Evolutionary conservation across 495 filamentous ascomycete species (phyloP).

Genomic region (Rhizodiscina lignyota): DNA sequence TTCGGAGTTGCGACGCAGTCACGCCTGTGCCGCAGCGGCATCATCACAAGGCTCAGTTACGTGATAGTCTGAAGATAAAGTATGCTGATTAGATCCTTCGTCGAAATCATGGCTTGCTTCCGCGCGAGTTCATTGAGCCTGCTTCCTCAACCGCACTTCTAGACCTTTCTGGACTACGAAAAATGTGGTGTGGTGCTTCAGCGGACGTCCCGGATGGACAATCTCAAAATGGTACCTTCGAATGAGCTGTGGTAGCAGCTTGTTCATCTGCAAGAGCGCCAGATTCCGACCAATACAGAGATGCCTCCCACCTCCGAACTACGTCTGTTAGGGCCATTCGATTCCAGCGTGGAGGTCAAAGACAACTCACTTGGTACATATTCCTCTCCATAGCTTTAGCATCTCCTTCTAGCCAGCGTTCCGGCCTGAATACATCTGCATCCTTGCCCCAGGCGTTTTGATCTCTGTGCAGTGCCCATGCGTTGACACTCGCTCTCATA

Average conservation of each 20-base stretch:
- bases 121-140: too few relatives aligned
- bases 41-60: too few relatives aligned
- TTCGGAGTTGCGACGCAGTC: too few relatives aligned
- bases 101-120: too few relatives aligned
- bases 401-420: constrained; percentile 14
- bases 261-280: constrained; percentile 14
- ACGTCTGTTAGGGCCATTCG: not conserved
- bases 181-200: too few relatives aligned
- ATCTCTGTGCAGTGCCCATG: constrained; percentile 13
- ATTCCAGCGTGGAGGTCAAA: too few relatives aligned
- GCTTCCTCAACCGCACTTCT: too few relatives aligned
- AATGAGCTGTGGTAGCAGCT: constrained; percentile 8
- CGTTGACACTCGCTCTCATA: constrained; percentile 11
- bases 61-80: too few relatives aligned
- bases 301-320: constrained; percentile 13
- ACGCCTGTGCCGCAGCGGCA: too few relatives aligned
- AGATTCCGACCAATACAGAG: constrained; percentile 15
- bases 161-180: too few relatives aligned
- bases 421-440: constrained; percentile 12
- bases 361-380: constrained; percentile 9
- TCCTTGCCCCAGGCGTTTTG: constrained; percentile 9
- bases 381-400: constrained; percentile 11
- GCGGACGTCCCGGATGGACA: too few relatives aligned
- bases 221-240: constrained; percentile 11
- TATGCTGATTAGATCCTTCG: too few relatives aligned